phyloP scores from a whole-genome alignment of 176 grass and related monocot genomes.

The Aechmea fasciata region DNA sequence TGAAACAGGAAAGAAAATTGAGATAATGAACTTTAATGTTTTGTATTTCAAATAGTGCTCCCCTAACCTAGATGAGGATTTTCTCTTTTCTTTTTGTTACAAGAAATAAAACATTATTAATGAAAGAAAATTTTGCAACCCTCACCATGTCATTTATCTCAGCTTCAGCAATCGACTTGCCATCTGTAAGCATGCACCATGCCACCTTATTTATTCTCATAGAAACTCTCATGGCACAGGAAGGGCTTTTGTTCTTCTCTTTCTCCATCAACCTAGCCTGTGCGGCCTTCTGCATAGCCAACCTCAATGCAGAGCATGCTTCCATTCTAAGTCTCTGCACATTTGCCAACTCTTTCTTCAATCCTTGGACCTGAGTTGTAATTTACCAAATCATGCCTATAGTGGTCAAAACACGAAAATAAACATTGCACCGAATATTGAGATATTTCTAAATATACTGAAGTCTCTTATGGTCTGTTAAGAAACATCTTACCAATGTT shows the following conservation, averaged over 20 bases:
- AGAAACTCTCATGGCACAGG: slow-evolving; percentile 90
- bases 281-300: slow-evolving; percentile 73
- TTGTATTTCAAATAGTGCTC: background rate
- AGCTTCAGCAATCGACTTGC: slow-evolving; percentile 84
- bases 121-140: background rate
- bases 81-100: background rate
- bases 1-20: no score
- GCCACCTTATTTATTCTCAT: slow-evolving; percentile 70
- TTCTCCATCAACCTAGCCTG: slow-evolving; percentile 76
- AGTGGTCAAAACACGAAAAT: background rate
- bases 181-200: slow-evolving; percentile 94
- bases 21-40: no score
- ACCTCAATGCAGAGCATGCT: slow-evolving; percentile 64
- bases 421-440: background rate
- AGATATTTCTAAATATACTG: background rate
- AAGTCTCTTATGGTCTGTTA: background rate
- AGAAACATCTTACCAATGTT: slow-evolving; percentile 49
- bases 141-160: slow-evolving; percentile 94
- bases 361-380: slow-evolving; percentile 44
- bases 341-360: slow-evolving; percentile 66
- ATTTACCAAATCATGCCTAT: no score
- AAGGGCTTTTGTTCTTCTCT: slow-evolving; percentile 98
- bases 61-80: background rate
- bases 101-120: background rate
- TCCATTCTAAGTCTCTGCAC: slow-evolving; percentile 51